Conservation (phyloP, 108 stramenopile genomes). For the Cafeteria roenbergensis region DNA sequence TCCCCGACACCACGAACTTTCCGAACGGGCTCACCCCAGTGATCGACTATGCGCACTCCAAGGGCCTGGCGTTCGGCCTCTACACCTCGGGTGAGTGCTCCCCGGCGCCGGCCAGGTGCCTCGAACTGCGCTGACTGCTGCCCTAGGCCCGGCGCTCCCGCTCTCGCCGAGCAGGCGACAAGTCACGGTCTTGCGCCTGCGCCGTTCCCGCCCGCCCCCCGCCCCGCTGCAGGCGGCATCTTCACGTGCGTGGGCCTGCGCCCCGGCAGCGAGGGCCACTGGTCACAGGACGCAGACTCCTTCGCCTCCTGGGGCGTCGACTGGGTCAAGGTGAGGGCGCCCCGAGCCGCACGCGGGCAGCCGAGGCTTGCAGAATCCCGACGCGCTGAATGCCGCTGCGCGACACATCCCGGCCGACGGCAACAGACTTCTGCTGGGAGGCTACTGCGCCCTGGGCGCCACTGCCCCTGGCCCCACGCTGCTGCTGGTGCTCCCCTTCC, state of each 20-base stretch:
- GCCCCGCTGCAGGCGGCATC: background rate
- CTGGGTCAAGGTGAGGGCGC: background rate
- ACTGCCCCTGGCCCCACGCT: too few species aligned
- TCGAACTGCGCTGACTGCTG: too few species aligned
- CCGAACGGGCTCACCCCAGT: background rate
- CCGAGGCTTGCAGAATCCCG: too few species aligned
- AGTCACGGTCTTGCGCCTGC: background rate
- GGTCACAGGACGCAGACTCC: background rate
- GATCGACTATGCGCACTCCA: conserved; percentile 1
- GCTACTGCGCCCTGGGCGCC: too few species aligned
- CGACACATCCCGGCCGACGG: too few species aligned
- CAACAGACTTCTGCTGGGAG: too few species aligned
- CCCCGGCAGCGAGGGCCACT: conserved; percentile 1
- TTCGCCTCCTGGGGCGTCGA: background rate
- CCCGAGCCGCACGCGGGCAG: too few species aligned
- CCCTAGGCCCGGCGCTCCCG: too few species aligned
- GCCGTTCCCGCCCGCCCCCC: background rate
- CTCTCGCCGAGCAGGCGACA: background rate
- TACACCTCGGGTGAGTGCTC: background rate
- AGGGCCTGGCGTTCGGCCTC: background rate
- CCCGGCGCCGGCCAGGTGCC: too few species aligned
- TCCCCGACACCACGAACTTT: background rate
- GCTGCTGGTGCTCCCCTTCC: too few species aligned
- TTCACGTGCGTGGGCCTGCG: background rate
- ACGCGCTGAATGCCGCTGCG: too few species aligned